Conservation (phyloP, 768 basidiomycete species). For the Mycena polygramma region DNA sequence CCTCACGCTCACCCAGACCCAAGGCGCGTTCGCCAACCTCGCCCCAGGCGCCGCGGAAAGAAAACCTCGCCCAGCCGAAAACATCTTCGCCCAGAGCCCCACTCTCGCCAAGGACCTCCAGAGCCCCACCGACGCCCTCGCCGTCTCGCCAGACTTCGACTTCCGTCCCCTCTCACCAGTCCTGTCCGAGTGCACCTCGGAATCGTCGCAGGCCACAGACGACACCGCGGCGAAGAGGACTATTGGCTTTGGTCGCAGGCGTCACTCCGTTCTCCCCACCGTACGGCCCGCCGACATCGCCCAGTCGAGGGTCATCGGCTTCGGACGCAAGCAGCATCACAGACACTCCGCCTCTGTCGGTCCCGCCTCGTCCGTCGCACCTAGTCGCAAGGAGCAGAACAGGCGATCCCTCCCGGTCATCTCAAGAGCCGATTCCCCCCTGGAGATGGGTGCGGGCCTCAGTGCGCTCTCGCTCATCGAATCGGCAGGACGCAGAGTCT, state of each 20-base stretch:
- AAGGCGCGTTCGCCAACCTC: conserved; percentile 4
- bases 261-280: conserved; percentile 18
- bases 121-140: conserved; percentile 6
- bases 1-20: not conserved
- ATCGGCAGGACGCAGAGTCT: not conserved
- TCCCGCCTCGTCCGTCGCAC: not conserved
- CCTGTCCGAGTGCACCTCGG: conserved; percentile 25
- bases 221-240: conserved; percentile 6
- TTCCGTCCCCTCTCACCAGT: conserved; percentile 26
- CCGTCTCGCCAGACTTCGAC: conserved; percentile 34
- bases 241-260: conserved; percentile 24
- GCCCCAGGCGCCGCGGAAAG: conserved; percentile 1
- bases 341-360: conserved; percentile 22
- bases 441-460: not conserved
- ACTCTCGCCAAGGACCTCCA: not conserved
- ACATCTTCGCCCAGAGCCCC: conserved; percentile 11
- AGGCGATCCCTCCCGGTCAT: conserved; percentile 28
- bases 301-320: conserved; percentile 32
- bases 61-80: conserved; percentile 19
- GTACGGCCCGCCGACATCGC: conserved; percentile 9
- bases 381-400: conserved; percentile 19
- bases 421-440: conserved; percentile 3
- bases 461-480: not conserved
- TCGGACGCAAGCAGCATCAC: conserved; percentile 31
- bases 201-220: conserved; percentile 22